Conservation (phyloP, 306 rosid species). For the Lathyrus sativus region DNA sequence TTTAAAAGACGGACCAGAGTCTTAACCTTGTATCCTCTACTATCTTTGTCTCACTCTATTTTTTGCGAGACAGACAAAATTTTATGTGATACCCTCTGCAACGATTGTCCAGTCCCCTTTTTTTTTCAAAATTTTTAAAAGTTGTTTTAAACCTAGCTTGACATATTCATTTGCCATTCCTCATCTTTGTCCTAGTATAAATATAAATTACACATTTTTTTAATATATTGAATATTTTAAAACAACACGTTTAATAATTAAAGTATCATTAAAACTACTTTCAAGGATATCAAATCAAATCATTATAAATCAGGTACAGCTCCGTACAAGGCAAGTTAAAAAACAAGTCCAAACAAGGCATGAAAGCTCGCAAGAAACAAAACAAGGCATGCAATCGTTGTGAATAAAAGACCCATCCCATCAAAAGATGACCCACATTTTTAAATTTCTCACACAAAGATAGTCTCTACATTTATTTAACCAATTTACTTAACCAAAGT, state of each 20-base stretch:
- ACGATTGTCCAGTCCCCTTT: too few relatives aligned
- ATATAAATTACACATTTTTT: too few relatives aligned
- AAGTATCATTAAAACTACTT: background rate
- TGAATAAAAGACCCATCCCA: slow-evolving; percentile 21
- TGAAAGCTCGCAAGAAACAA: background rate
- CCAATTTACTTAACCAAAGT: background rate
- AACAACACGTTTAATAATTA: background rate
- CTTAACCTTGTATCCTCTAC: too few relatives aligned
- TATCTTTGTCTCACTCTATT: too few relatives aligned
- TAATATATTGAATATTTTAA: too few relatives aligned
- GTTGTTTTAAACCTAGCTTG: too few relatives aligned
- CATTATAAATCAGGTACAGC: background rate
- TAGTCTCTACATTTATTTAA: slow-evolving; percentile 7
- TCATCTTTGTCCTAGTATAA: too few relatives aligned
- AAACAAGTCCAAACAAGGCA: background rate
- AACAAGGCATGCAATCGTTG: background rate
- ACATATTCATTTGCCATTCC: too few relatives aligned
- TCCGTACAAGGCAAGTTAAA: background rate
- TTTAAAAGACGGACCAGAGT: too few relatives aligned
- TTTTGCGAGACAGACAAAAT: too few relatives aligned
- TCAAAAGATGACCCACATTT: slow-evolving; percentile 41
- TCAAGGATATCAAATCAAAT: background rate
- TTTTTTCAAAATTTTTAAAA: too few relatives aligned
- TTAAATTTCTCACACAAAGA: slow-evolving; percentile 49
- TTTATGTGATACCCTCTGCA: too few relatives aligned